Percentiles rank a stretch among this genome's conserved stretches.
phyloP scores from a whole-genome alignment of 331 rosid genomes.

The Phaseolus coccineus region DNA sequence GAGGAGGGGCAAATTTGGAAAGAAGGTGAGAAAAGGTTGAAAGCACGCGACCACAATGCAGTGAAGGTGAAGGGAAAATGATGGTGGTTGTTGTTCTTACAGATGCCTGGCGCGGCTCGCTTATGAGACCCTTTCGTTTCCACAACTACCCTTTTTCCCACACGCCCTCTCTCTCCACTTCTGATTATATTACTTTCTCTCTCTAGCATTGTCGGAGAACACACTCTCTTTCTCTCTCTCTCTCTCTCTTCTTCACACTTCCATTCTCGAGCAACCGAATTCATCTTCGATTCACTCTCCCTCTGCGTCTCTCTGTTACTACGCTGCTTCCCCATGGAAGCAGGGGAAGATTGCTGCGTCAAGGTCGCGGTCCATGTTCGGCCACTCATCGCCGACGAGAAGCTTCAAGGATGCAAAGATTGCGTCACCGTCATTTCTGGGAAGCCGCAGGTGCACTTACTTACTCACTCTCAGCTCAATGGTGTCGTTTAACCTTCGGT shows the following conservation, averaged over 20 bases:
- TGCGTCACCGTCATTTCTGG: conserved; percentile 89
- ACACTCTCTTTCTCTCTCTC: background rate
- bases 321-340: conserved; percentile 70
- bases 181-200: conserved; percentile 53
- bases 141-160: conserved; percentile 51
- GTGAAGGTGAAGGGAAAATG: conserved; percentile 65
- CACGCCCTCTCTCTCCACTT: conserved; percentile 39
- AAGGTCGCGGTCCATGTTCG: conserved; percentile 97
- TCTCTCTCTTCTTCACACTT: background rate
- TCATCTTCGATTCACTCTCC: conserved; percentile 33
- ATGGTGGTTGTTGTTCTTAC: conserved; percentile 64
- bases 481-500: conserved; percentile 34
- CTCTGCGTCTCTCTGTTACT: conserved; percentile 11
- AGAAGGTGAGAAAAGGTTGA: conserved; percentile 42
- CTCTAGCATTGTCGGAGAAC: conserved; percentile 44
- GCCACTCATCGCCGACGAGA: conserved; percentile 95
- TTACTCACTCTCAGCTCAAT: conserved; percentile 40
- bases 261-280: conserved; percentile 18
- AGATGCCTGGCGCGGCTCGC: conserved; percentile 48
- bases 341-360: conserved; percentile 93
- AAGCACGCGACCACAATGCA: conserved; percentile 58
- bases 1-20: conserved; percentile 52
- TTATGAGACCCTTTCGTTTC: conserved; percentile 41
- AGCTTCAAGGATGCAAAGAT: conserved; percentile 96
- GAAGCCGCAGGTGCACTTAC: conserved; percentile 90